These are phyloP conservation scores for Eragrostis curvula DNA, from an alignment of 176 grass and related monocot genomes.

Conservation along the genomic window DNA sequence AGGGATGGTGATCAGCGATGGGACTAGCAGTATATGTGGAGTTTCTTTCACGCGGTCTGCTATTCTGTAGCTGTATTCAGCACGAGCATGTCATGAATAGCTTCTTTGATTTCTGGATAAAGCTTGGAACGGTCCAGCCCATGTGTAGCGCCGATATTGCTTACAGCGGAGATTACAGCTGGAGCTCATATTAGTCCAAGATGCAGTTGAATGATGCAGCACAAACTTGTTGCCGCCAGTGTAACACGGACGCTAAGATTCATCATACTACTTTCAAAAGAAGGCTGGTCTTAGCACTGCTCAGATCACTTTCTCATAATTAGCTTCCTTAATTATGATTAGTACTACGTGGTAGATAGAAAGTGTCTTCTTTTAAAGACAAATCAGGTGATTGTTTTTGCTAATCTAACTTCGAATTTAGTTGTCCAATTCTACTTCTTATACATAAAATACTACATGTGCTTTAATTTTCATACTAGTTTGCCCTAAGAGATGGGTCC, in stretches of 20 bases:
- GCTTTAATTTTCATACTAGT: too few species aligned
- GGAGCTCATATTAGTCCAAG: not conserved
- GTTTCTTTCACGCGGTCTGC: not conserved
- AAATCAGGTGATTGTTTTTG: not conserved
- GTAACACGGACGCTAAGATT: not conserved
- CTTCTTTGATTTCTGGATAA: conserved; percentile 27
- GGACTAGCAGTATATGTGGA: not conserved
- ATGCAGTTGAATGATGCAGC: conserved; percentile 15
- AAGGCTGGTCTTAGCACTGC: not conserved
- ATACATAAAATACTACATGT: not conserved
- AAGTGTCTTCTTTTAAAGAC: not conserved
- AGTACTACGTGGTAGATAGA: not conserved
- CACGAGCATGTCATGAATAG: conserved; percentile 38
- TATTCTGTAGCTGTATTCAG: conserved; percentile 1
- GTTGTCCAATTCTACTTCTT: not conserved
- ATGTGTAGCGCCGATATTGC: conserved; percentile 26
- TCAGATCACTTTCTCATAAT: not conserved
- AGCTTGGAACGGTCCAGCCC: conserved; percentile 12
- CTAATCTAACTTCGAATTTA: too few species aligned
- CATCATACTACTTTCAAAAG: not conserved
- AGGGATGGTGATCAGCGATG: not conserved
- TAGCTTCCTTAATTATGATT: not conserved
- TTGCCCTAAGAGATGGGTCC: too few species aligned
- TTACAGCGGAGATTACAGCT: conserved; percentile 11
- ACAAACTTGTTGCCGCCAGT: not conserved